phyloP scores from a whole-genome alignment of 345 rosid species.

The Barbarea vulgaris region DNA sequence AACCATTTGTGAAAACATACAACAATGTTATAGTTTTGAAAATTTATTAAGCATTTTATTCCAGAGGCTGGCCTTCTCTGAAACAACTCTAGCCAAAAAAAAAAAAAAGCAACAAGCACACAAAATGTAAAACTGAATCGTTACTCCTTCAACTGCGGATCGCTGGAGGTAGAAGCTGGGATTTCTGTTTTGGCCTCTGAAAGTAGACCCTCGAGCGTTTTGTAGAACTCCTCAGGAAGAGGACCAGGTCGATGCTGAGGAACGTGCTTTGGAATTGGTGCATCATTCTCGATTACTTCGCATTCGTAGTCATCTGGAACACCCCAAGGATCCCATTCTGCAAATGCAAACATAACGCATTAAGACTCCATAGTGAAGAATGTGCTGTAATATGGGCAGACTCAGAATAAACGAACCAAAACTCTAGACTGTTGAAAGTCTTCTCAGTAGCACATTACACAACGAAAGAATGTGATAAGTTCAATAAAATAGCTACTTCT shows the following conservation, averaged over 20 bases:
- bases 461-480: background rate
- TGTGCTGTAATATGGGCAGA: background rate
- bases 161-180: slow-evolving; percentile 53
- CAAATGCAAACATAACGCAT: slow-evolving; percentile 10
- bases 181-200: slow-evolving; percentile 27
- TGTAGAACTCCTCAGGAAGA: slow-evolving; percentile 87
- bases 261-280: slow-evolving; percentile 91
- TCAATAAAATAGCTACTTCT: background rate
- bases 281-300: slow-evolving; percentile 88
- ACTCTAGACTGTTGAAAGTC: background rate
- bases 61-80: slow-evolving; percentile 19
- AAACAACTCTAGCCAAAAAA: slow-evolving; percentile 15
- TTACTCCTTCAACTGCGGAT: slow-evolving; percentile 56
- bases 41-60: slow-evolving; percentile 27
- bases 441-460: background rate
- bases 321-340: slow-evolving; percentile 99
- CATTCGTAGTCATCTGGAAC: slow-evolving; percentile 93
- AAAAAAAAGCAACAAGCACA: slow-evolving; percentile 18
- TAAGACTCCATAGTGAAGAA: background rate
- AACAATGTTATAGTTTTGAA: slow-evolving; percentile 27
- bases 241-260: slow-evolving; percentile 97
- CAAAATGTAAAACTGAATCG: slow-evolving; percentile 15
- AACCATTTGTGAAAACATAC: slow-evolving; percentile 23
- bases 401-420: background rate
- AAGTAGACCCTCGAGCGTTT: slow-evolving; percentile 62